phyloP scores from a whole-genome alignment of 2,329 filamentous ascomycete genomes.

The Alternaria sp. region DNA sequence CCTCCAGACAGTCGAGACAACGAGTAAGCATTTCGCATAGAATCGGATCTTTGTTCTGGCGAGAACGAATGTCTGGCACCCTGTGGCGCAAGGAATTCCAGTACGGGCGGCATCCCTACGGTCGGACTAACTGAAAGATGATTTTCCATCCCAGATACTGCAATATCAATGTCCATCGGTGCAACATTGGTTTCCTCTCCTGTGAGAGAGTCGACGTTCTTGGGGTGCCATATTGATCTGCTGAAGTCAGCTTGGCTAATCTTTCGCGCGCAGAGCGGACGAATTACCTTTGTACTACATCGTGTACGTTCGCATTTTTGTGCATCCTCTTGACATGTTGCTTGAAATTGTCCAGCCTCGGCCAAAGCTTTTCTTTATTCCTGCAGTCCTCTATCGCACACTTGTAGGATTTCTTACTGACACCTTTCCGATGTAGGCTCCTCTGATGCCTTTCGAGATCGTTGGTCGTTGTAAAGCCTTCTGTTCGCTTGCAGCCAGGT shows the following conservation, averaged over 20 bases:
- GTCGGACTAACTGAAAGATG: slow-evolving; percentile 25
- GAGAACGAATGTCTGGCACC: slow-evolving; percentile 28
- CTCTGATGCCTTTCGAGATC: slow-evolving; percentile 82
- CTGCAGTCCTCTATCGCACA: slow-evolving; percentile 68
- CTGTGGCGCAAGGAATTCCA: slow-evolving; percentile 36
- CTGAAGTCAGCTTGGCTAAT: slow-evolving; percentile 24
- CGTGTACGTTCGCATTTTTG: slow-evolving; percentile 53
- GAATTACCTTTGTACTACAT: slow-evolving; percentile 59
- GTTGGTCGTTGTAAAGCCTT: slow-evolving; percentile 81
- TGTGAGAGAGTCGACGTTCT: slow-evolving; percentile 11
- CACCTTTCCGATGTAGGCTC: slow-evolving; percentile 69
- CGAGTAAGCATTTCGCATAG: neutral
- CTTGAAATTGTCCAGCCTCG: slow-evolving; percentile 85
- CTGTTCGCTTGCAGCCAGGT: slow-evolving; percentile 62
- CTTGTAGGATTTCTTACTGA: slow-evolving; percentile 58
- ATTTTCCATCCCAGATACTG: slow-evolving; percentile 43
- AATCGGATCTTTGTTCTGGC: slow-evolving; percentile 18
- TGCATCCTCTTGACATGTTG: slow-evolving; percentile 79
- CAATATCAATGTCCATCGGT: slow-evolving; percentile 42
- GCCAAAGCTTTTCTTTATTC: slow-evolving; percentile 74
- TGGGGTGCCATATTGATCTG: slow-evolving; percentile 37
- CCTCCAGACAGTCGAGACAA: neutral
- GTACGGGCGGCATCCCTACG: slow-evolving; percentile 31
- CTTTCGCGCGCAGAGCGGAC: neutral
- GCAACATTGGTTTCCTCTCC: slow-evolving; percentile 27